Evolutionary conservation across 805 yeast species (phyloP).

Genomic region (Spathaspora arborariae): DNA sequence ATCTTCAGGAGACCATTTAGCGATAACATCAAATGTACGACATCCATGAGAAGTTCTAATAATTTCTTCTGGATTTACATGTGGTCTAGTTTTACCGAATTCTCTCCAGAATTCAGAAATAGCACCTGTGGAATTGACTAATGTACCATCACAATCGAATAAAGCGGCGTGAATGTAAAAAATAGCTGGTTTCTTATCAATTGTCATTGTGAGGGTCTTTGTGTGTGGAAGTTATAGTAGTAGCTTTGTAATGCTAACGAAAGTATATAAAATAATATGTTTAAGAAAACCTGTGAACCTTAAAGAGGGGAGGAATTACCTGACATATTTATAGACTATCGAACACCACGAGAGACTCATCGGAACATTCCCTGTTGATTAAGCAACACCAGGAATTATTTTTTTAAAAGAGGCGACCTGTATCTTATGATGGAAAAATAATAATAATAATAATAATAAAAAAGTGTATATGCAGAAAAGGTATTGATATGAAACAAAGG

Average conservation of each 20-base stretch:
- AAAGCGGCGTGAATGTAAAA: constrained; percentile 47
- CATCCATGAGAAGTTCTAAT: constrained; percentile 78
- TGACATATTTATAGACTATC: not conserved
- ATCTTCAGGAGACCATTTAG: constrained; percentile 70
- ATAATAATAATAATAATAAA: not conserved
- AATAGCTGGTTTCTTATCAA: constrained; percentile 39
- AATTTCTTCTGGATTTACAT: constrained; percentile 65
- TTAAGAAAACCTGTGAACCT: not conserved
- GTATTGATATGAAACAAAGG: not conserved
- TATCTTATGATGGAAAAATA: not conserved
- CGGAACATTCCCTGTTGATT: not conserved
- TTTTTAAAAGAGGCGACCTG: not conserved
- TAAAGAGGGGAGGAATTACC: not conserved
- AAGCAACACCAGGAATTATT: not conserved
- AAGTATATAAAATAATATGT: not conserved
- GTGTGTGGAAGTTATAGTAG: not conserved
- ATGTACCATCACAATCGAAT: constrained; percentile 86
- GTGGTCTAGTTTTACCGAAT: constrained; percentile 62
- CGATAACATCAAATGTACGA: constrained; percentile 75
- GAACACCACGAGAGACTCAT: not conserved
- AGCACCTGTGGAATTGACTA: constrained; percentile 79
- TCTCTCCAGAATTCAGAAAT: constrained; percentile 81
- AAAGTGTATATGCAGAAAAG: not conserved
- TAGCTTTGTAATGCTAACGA: not conserved
- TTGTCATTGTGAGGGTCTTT: constrained; percentile 28